phyloP scores from a whole-genome alignment of 1,284 basidiomycete species.

The Cutaneotrichosporon cyanovorans region DNA sequence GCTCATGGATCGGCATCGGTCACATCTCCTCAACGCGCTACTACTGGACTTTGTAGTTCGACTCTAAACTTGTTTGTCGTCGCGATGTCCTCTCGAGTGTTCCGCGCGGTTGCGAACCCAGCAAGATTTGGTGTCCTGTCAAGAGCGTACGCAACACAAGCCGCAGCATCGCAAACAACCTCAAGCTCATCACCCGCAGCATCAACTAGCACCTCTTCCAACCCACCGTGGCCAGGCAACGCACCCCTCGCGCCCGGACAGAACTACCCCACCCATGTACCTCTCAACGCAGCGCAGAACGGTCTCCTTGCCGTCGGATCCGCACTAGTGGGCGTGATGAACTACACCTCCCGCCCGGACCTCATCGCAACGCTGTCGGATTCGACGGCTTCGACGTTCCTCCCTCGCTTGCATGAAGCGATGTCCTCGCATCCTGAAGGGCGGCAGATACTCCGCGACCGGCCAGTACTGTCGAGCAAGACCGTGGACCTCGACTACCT shows the following conservation, averaged over 20 bases:
- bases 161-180: no score
- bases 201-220: no score
- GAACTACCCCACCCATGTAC: slow-evolving; percentile 66
- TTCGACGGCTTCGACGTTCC: slow-evolving; percentile 72
- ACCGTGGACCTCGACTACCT: slow-evolving; percentile 69
- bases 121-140: no score
- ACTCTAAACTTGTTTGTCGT: no score
- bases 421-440: slow-evolving; percentile 78
- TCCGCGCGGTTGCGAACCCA: no score
- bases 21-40: no score
- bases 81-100: no score
- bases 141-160: no score
- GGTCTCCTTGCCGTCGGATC: slow-evolving; percentile 79
- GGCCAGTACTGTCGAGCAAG: slow-evolving; percentile 70
- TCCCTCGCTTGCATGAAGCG: slow-evolving; percentile 67
- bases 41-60: no score
- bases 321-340: slow-evolving; percentile 70
- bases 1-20: no score
- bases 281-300: slow-evolving; percentile 71
- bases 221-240: neutral
- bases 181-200: no score
- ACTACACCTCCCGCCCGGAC: slow-evolving; percentile 64
- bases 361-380: slow-evolving; percentile 90
- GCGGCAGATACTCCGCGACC: slow-evolving; percentile 68
- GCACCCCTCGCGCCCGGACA: neutral